Conservation (phyloP, 2,329 filamentous ascomycete genomes). For the Byssochlamys sp. region DNA sequence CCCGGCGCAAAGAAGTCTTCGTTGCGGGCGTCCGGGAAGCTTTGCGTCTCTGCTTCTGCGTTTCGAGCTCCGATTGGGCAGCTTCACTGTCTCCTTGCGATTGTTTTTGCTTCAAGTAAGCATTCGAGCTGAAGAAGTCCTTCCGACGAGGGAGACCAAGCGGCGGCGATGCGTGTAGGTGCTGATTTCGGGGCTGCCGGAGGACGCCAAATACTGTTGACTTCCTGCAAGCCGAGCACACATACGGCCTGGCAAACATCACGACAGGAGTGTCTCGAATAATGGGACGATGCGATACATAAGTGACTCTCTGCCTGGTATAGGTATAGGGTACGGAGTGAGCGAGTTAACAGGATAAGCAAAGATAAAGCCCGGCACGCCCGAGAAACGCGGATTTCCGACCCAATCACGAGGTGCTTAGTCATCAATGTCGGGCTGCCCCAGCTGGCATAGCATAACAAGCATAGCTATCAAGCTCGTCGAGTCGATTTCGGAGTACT, state of each 20-base stretch:
- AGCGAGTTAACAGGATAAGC: neutral
- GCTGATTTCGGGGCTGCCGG: constrained; percentile 23
- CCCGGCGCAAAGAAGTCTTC: constrained; percentile 70
- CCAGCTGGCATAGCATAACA: constrained; percentile 5
- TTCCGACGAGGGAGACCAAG: constrained; percentile 41
- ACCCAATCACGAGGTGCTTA: neutral
- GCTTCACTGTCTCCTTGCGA: constrained; percentile 9
- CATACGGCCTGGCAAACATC: constrained; percentile 17
- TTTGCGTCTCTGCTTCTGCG: constrained; percentile 39
- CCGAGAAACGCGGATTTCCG: constrained; percentile 4
- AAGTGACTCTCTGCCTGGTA: neutral
- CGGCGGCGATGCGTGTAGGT: constrained; percentile 24
- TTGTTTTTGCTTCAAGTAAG: constrained; percentile 40
- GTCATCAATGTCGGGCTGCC: constrained; percentile 6
- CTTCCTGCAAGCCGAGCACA: constrained; percentile 25
- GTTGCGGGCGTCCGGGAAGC: constrained; percentile 42
- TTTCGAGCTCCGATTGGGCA: constrained; percentile 10
- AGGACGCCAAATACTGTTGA: constrained; percentile 14
- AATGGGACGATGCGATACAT: neutral
- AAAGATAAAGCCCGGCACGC: constrained; percentile 2
- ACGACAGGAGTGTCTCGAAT: neutral
- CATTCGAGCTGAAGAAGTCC: constrained; percentile 59
- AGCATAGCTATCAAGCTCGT: neutral
- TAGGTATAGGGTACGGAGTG: neutral
- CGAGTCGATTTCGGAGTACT: neutral